A percentile compares a stretch with the other conserved stretches of the same genome.
Evolutionary conservation across 2,329 filamentous ascomycete species (phyloP).

Genomic region (Pseudogymnoascus sp.): DNA sequence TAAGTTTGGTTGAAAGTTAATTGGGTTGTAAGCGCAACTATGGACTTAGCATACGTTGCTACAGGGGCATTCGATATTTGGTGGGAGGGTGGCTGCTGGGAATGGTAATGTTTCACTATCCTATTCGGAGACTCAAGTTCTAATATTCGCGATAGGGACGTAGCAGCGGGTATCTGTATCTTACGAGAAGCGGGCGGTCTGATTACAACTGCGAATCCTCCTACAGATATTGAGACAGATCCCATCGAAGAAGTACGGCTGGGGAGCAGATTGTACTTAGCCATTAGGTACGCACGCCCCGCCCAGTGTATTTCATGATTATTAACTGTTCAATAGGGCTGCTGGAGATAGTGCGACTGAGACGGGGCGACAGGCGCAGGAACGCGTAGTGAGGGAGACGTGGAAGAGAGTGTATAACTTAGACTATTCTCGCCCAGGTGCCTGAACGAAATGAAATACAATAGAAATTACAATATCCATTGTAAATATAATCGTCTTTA

Average conservation of each 20-base stretch:
- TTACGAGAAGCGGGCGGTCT: conserved; percentile 67
- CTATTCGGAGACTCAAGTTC: neutral
- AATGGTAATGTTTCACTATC: conserved; percentile 48
- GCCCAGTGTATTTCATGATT: neutral
- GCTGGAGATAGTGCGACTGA: conserved; percentile 56
- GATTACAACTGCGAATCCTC: conserved; percentile 67
- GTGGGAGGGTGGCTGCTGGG: conserved; percentile 79
- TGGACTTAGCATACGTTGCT: conserved; percentile 68
- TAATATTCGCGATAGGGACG: conserved; percentile 47
- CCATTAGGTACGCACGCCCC: conserved; percentile 46
- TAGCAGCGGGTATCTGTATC: conserved; percentile 67
- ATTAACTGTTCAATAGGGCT: conserved; percentile 39
- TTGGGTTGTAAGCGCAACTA: conserved; percentile 51
- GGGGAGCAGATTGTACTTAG: conserved; percentile 64
- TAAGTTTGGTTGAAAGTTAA: neutral
- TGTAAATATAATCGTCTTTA: neutral
- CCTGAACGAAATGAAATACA: conserved; percentile 26
- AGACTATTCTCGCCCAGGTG: conserved; percentile 60
- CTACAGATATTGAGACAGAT: conserved; percentile 46
- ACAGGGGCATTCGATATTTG: conserved; percentile 73
- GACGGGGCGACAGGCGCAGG: conserved; percentile 59
- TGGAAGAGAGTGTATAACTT: conserved; percentile 62
- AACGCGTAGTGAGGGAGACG: conserved; percentile 63
- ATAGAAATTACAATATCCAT: neutral
- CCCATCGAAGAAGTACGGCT: conserved; percentile 53